A percentile compares a stretch with the other conserved stretches of the same genome.
Conservation (phyloP, 495 filamentous ascomycete species). For the Venustampulla echinocandica region DNA sequence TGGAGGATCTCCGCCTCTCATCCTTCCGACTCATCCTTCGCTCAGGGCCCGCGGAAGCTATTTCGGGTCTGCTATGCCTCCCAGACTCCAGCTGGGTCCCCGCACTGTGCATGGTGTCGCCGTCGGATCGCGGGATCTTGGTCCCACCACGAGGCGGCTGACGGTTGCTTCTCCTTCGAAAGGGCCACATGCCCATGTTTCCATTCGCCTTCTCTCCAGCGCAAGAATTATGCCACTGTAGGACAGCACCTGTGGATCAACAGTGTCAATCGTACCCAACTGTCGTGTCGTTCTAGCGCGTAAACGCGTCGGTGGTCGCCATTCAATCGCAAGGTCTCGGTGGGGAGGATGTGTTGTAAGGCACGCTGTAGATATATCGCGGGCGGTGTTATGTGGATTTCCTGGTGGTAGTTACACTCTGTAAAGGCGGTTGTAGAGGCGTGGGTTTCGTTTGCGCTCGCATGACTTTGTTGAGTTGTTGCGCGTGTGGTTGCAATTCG, state of each 20-base stretch:
- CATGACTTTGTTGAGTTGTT: conserved; percentile 14
- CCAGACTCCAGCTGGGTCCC: conserved; percentile 22
- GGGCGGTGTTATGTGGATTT: conserved; percentile 8
- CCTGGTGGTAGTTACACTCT: conserved; percentile 11
- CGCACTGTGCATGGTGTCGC: conserved; percentile 32
- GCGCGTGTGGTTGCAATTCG: conserved; percentile 10
- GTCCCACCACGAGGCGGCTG: conserved; percentile 34
- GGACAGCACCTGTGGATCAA: neutral
- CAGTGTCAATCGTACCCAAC: neutral
- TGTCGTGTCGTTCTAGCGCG: conserved; percentile 2
- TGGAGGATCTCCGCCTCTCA: conserved; percentile 25
- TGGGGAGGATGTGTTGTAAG: too few species aligned
- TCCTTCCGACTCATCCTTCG: conserved; percentile 22
- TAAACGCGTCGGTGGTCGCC: conserved; percentile 6
- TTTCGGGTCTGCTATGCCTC: conserved; percentile 20
- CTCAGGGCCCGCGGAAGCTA: conserved; percentile 13
- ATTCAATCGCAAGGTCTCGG: conserved; percentile 9
- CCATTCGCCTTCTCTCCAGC: conserved; percentile 15
- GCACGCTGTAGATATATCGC: too few species aligned
- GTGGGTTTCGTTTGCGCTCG: conserved; percentile 15
- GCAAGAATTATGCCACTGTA: conserved; percentile 5
- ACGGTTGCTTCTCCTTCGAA: conserved; percentile 55
- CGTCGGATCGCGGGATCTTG: conserved; percentile 23
- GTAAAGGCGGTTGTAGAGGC: conserved; percentile 5
- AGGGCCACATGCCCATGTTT: conserved; percentile 72